Evolutionary conservation across 1,284 basidiomycete genomes (phyloP).

Genomic region (Leccinum angustisporum): DNA sequence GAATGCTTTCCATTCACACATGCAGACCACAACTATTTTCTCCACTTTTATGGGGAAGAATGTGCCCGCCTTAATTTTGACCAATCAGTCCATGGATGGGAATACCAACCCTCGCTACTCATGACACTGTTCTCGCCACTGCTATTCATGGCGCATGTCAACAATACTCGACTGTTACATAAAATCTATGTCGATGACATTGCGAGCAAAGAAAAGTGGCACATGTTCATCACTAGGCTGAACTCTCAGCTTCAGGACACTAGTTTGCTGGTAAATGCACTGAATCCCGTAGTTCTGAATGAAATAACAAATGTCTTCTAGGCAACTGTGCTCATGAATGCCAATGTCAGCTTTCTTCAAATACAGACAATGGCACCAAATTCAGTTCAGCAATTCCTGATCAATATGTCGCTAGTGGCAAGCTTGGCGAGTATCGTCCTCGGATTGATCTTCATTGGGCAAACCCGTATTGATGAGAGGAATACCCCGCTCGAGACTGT

Average conservation of each 20-base stretch:
- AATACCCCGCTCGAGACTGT: not conserved
- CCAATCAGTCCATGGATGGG: slow-evolving; percentile 41
- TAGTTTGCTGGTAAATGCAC: not conserved
- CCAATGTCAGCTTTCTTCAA: not conserved
- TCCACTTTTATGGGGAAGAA: slow-evolving; percentile 53
- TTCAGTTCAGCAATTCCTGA: not conserved
- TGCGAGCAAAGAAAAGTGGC: not conserved
- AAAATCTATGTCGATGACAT: not conserved
- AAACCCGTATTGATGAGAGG: not conserved
- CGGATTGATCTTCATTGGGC: not conserved
- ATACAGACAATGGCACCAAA: not conserved
- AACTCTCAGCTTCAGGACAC: not conserved
- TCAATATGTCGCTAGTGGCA: not conserved
- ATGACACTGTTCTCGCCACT: slow-evolving; percentile 38
- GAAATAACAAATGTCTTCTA: not conserved
- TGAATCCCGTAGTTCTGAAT: not conserved
- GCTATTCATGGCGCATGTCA: slow-evolving; percentile 38
- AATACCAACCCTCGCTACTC: slow-evolving; percentile 31
- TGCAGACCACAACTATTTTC: slow-evolving; percentile 40
- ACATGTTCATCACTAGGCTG: not conserved
- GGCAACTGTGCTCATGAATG: not conserved
- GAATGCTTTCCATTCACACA: not conserved
- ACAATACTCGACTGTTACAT: not conserved
- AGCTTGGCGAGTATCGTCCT: not conserved
- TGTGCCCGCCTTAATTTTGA: slow-evolving; percentile 49